phyloP scores from a whole-genome alignment of 1,139 yeast genomes.

The Suhomyces guaymorum region DNA sequence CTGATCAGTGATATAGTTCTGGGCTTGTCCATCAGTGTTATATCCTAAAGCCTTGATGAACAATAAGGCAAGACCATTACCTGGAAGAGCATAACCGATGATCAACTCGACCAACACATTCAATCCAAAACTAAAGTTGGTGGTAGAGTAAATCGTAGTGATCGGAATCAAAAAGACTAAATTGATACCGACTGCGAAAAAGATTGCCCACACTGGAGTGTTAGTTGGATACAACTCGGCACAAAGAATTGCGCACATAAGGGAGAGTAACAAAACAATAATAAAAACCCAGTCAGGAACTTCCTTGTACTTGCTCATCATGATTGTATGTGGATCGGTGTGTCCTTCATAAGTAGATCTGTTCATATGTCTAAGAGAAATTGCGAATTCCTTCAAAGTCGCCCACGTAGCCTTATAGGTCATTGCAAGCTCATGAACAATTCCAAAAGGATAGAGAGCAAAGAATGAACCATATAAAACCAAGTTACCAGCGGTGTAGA shows the following conservation, averaged over 20 bases:
- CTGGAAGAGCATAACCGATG: slow-evolving; percentile 25
- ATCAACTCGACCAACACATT: slow-evolving; percentile 26
- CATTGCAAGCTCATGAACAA: slow-evolving; percentile 14
- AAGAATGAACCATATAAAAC: slow-evolving; percentile 42
- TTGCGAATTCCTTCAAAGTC: slow-evolving; percentile 8
- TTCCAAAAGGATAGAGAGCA: slow-evolving; percentile 20
- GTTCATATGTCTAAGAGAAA: slow-evolving; percentile 10
- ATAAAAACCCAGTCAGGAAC: slow-evolving; percentile 27
- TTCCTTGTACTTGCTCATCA: slow-evolving; percentile 25
- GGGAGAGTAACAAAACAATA: slow-evolving; percentile 20
- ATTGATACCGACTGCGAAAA: slow-evolving; percentile 37
- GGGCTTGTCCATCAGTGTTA: slow-evolving; percentile 39
- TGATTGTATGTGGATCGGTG: slow-evolving; percentile 22
- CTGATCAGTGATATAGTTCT: slow-evolving; percentile 38
- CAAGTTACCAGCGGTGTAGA: slow-evolving; percentile 44
- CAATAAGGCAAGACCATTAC: slow-evolving; percentile 25
- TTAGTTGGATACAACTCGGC: slow-evolving; percentile 36
- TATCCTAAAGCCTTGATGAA: slow-evolving; percentile 24
- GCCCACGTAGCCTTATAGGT: slow-evolving; percentile 13
- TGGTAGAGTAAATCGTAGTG: slow-evolving; percentile 18
- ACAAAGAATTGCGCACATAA: slow-evolving; percentile 25
- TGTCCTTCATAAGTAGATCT: slow-evolving; percentile 20
- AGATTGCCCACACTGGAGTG: slow-evolving; percentile 37
- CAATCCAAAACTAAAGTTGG: slow-evolving; percentile 22
- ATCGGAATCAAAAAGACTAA: slow-evolving; percentile 33